Evolutionary conservation across 139 green algal genomes (phyloP), one percentile per base, ranked within the genome.

Genomic region (Astrephomene gubernaculifera): DNA sequence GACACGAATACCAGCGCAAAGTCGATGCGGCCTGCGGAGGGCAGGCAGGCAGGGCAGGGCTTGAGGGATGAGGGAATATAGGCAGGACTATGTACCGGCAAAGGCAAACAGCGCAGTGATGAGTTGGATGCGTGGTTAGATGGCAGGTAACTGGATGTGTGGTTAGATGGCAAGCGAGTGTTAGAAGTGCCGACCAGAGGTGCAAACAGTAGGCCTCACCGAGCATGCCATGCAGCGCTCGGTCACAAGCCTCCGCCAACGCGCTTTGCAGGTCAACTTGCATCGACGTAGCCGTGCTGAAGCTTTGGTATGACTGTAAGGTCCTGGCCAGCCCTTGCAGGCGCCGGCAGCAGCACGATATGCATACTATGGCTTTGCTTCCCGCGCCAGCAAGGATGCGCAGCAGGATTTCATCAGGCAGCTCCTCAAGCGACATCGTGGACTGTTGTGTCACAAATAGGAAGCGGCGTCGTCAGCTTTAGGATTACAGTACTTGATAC

Each of bases 191-290:
- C n/a, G n/a, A n/a, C n/a, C n/a, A n/a, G n/a, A n/a, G n/a, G n/a
- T n/a, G n/a, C n/a, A n/a, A n/a, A n/a, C n/a, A n/a, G n/a, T n/a
- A n/a, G n/a, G n/a, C 29, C 76, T 73, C 39, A 83, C 76, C 76
- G 2, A 83, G 76, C 76, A 83, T 83, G 10, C 76, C 76, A 4
- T 54, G 24, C 0, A 83, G 76, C 21, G 76, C 76, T 21, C 76
- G 6, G 29, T 83, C 60, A 36, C 24, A 53, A 0, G 76, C 76
- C 57, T 83, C 76, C 0, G 41, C 41, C 8, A 73, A 27, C n/a
- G 60, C 76, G 17, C 73, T 61, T 2, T 4, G 1, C 21, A 83
- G 43, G 29, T 83, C 76, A 4, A 22, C 5, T n/a, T 83, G 72
- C 2, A 33, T 60, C n/a, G 41, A 64, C 10, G 76, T 61, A 0